Evolutionary conservation across 306 rosid species (phyloP).

Genomic region (Prinsepia uniflora): DNA sequence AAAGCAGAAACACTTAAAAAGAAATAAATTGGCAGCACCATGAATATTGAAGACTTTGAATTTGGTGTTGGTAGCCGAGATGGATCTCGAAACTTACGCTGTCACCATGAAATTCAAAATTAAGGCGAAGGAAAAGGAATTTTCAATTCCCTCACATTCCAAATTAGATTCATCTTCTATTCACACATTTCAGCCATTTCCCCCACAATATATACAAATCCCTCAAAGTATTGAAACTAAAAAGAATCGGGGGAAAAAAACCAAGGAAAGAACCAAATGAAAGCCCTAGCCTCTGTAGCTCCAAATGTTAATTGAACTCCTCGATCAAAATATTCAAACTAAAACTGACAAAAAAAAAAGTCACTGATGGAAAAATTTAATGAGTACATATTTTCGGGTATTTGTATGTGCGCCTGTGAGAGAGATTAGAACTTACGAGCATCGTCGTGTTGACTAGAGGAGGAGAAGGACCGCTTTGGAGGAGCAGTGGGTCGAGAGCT

Average conservation of each 20-base stretch:
- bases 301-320: background rate
- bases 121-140: background rate
- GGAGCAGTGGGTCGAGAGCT: conserved; percentile 45
- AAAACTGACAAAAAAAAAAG: background rate
- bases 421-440: conserved; percentile 42
- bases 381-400: background rate
- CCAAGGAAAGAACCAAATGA: background rate
- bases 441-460: conserved; percentile 73
- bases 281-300: conserved; percentile 6
- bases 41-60: background rate
- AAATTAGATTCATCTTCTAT: background rate
- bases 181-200: background rate
- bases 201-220: background rate
- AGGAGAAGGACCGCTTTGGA: conserved; percentile 59
- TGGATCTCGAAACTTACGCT: background rate
- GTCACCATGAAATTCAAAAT: background rate
- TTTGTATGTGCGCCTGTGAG: conserved; percentile 1
- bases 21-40: background rate
- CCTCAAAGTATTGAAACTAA: background rate
- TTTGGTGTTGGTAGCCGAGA: background rate
- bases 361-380: background rate
- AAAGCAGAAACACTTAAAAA: background rate
- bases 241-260: background rate
- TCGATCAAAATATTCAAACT: background rate
- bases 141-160: background rate